Percentiles rank a stretch among this genome's conserved stretches.
Evolutionary conservation across 148 eudicot genomes (phyloP).

Genomic region (Dianthus caryophyllus): DNA sequence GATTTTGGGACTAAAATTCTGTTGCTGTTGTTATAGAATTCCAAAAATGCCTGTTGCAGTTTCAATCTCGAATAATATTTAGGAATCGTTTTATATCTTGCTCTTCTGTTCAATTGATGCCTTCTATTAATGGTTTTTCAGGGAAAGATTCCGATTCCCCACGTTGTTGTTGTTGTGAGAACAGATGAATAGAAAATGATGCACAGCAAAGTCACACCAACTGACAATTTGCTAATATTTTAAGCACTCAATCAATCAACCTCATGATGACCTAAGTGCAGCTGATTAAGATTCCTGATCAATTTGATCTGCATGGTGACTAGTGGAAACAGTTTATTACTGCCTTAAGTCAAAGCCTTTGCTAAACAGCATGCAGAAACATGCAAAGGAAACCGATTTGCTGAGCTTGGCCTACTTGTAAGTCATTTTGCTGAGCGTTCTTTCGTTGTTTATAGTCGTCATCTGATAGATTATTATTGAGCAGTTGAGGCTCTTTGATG

Average conservation of each 20-base stretch:
- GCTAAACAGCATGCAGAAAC: background rate
- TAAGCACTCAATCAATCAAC: background rate
- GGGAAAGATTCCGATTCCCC: background rate
- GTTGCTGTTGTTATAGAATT: background rate
- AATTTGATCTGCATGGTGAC: background rate
- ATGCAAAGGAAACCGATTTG: background rate
- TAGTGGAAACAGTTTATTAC: background rate
- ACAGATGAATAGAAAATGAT: background rate
- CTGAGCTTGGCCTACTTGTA: background rate
- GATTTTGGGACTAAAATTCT: too few relatives aligned
- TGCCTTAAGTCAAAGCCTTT: background rate
- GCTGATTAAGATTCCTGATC: constrained; percentile 1
- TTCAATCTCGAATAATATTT: background rate
- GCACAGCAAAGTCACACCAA: background rate
- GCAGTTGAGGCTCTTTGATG: too few relatives aligned
- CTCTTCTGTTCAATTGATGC: background rate
- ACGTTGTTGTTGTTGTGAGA: background rate
- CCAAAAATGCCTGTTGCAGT: background rate
- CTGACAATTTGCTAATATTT: constrained; percentile 2
- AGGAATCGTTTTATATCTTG: background rate
- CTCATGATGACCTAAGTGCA: background rate
- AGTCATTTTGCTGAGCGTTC: background rate
- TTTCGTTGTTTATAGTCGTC: background rate
- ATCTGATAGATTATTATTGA: too few relatives aligned
- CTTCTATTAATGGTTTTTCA: background rate